Evolutionary conservation across 169 alveolate species (phyloP).

Genomic region (Cryptosporidium parvum): DNA sequence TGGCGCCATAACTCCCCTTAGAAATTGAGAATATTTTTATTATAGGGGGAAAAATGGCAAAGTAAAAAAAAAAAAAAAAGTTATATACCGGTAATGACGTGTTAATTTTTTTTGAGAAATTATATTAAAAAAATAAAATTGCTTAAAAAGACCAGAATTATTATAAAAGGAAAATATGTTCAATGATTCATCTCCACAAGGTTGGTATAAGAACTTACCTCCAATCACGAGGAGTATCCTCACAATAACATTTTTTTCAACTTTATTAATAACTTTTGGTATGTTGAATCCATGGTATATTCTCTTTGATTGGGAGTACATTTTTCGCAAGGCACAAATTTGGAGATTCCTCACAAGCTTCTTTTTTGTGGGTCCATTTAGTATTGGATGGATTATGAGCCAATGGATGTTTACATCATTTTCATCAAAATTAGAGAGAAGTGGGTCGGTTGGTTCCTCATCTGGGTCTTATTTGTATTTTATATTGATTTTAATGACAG

Average conservation of each 20-base stretch:
- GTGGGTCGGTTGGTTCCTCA: conserved; percentile 80
- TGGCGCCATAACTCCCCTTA: conserved; percentile 9
- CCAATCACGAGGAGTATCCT: conserved; percentile 86
- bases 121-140: neutral
- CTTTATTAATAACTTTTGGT: conserved; percentile 83
- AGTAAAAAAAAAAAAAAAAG: neutral
- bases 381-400: conserved; percentile 87
- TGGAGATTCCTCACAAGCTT: conserved; percentile 87
- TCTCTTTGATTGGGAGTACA: conserved; percentile 85
- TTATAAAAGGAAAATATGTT: conserved; percentile 14
- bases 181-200: conserved; percentile 81
- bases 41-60: conserved; percentile 4
- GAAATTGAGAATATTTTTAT: neutral
- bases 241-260: conserved; percentile 82
- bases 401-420: conserved; percentile 85
- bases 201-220: conserved; percentile 87
- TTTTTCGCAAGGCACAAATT: conserved; percentile 81
- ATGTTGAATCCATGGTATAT: conserved; percentile 82
- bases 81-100: conserved; percentile 15
- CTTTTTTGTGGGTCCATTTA: conserved; percentile 88
- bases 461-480: conserved; percentile 87
- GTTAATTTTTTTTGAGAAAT: neutral
- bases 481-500: conserved; percentile 81
- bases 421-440: conserved; percentile 84
- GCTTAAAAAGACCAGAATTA: neutral